phyloP scores from a whole-genome alignment of 768 basidiomycete species.

The Lepiota brunneoincarnata region DNA sequence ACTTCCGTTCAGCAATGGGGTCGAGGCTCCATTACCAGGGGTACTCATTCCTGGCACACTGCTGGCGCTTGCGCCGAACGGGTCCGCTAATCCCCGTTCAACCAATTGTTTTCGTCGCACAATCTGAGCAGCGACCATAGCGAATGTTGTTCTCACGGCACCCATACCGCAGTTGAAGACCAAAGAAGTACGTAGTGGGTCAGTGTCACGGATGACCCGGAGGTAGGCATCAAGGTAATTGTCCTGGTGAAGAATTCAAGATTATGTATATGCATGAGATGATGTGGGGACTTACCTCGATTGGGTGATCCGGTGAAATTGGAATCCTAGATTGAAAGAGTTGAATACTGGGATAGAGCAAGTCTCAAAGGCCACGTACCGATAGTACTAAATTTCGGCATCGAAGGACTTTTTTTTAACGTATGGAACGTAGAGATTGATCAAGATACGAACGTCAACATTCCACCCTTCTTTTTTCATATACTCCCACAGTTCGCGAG shows the following conservation, averaged over 20 bases:
- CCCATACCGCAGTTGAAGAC: slow-evolving; percentile 98
- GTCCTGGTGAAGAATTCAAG: slow-evolving; percentile 44
- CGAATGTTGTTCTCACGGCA: slow-evolving; percentile 93
- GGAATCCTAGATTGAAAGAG: slow-evolving; percentile 61
- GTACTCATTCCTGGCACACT: slow-evolving; percentile 12
- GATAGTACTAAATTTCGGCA: slow-evolving; percentile 56
- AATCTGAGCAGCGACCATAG: slow-evolving; percentile 92
- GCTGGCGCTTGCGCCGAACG: slow-evolving; percentile 53
- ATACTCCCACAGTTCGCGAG: slow-evolving; percentile 79
- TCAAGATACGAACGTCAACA: slow-evolving; percentile 63
- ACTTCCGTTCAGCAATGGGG: slow-evolving; percentile 5
- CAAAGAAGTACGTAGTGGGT: slow-evolving; percentile 77
- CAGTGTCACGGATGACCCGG: slow-evolving; percentile 71
- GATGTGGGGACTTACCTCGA: slow-evolving; percentile 55
- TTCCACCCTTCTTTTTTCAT: slow-evolving; percentile 86
- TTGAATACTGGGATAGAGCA: neutral
- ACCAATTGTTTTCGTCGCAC: slow-evolving; percentile 78
- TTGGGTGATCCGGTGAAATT: slow-evolving; percentile 89
- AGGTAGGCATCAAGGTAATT: slow-evolving; percentile 96
- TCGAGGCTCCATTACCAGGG: neutral
- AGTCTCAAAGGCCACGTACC: slow-evolving; percentile 38
- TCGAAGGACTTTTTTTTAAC: slow-evolving; percentile 10
- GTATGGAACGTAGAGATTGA: slow-evolving; percentile 1
- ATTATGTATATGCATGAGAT: neutral
- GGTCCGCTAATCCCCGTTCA: slow-evolving; percentile 67